Percentiles rank a stretch among this genome's conserved stretches.
Evolutionary conservation across 768 basidiomycete species (phyloP).

Genomic region (Suillus discolor): DNA sequence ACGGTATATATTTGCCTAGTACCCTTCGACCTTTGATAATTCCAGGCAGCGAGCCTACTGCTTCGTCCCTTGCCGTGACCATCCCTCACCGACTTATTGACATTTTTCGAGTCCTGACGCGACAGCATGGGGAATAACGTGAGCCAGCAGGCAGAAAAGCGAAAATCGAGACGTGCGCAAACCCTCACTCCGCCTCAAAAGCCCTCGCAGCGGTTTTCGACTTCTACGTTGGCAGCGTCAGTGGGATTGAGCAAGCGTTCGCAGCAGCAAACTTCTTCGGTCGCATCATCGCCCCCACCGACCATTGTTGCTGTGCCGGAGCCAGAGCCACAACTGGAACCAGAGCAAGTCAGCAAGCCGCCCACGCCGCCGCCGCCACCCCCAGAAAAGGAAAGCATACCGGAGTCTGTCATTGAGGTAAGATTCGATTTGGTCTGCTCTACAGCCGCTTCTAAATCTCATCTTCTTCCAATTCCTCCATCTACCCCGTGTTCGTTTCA

Average conservation of each 20-base stretch:
- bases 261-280: constrained; percentile 24
- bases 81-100: background rate
- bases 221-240: background rate
- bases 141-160: constrained; percentile 27
- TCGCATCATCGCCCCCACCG: constrained; percentile 17
- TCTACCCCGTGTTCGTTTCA: constrained; percentile 7
- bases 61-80: constrained; percentile 5
- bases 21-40: constrained; percentile 5
- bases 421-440: constrained; percentile 13
- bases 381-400: constrained; percentile 28
- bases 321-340: constrained; percentile 25
- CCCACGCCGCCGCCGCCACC: background rate
- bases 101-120: background rate
- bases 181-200: constrained; percentile 29
- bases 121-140: constrained; percentile 29
- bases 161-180: constrained; percentile 24
- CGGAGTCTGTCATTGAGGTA: constrained; percentile 28
- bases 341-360: constrained; percentile 11
- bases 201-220: constrained; percentile 25
- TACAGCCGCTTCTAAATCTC: constrained; percentile 9
- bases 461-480: constrained; percentile 4
- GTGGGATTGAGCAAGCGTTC: constrained; percentile 30
- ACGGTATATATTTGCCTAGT: background rate
- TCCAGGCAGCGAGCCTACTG: background rate
- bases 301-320: background rate